A percentile compares a stretch with the other conserved stretches of the same genome.
Conservation (phyloP, 371 early-diverging fungal genomes). For the Mortierella sp. region DNA sequence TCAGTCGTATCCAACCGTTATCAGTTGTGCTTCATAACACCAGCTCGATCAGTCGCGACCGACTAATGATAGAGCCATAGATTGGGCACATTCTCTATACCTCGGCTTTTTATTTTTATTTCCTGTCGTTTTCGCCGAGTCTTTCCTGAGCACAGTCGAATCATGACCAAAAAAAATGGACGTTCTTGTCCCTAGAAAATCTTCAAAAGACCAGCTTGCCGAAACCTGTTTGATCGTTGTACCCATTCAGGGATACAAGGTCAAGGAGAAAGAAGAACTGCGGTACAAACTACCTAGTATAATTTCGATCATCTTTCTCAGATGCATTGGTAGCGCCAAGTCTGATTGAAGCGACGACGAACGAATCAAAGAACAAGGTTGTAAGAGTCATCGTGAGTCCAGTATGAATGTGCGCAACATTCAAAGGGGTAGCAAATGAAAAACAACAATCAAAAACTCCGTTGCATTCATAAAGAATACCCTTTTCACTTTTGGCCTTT, state of each 20-base stretch:
- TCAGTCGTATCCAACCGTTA: too few relatives aligned
- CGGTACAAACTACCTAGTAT: too few relatives aligned
- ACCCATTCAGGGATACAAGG: neutral
- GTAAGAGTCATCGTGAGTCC: constrained; percentile 10
- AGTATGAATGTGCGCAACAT: neutral
- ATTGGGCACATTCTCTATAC: neutral
- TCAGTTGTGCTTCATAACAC: too few relatives aligned
- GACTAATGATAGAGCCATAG: too few relatives aligned
- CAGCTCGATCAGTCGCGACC: too few relatives aligned
- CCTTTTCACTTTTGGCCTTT: too few relatives aligned
- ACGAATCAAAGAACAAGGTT: neutral
- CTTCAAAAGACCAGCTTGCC: neutral
- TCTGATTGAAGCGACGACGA: neutral
- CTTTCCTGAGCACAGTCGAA: neutral
- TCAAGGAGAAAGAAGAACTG: neutral
- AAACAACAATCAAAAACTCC: neutral
- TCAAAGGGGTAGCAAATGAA: too few relatives aligned
- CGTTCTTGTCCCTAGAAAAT: neutral
- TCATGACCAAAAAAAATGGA: neutral
- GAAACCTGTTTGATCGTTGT: neutral
- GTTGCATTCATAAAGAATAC: too few relatives aligned
- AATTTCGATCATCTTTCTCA: too few relatives aligned
- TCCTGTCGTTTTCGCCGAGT: neutral
- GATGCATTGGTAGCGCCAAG: too few relatives aligned
- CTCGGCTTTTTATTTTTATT: too few relatives aligned